Base-by-base conservation (phyloP, 2,329 filamentous ascomycete genomes). In the Aspergillus fijiensis region DNA sequence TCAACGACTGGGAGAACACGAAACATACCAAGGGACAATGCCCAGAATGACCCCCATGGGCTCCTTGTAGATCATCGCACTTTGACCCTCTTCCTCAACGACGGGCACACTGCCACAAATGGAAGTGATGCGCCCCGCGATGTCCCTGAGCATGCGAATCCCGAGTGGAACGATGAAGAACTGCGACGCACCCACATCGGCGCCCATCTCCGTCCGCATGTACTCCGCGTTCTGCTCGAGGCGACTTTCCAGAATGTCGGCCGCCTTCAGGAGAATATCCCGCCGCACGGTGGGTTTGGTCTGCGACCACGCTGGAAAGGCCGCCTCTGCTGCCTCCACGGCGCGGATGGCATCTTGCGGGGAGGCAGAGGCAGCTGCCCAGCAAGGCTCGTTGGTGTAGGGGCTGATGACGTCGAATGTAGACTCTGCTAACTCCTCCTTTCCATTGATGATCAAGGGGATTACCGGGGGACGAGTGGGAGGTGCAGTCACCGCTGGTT, bases 21-120 rank as follows among this genome's bases (percentile, higher is more conserved):
- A 77, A 91, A 58, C 72, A 65, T 77, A 91, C 91, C 91, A 96
- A 7, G 91, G 90, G 2, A 89, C 89, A 71, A 95, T 90, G 0
- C 86, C 88, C 31, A 95, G 78, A 23, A 92, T 82, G 4, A 94
- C 90, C 1, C 91, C 91, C 69, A 85, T 91, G 0, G 91, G 89
- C 74, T 93, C 90, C 68, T 86, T 87, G 58, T 87, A 76, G 1
- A 95, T 77, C 63, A 94, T 79, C 0, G 87, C 89, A 57, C 76
- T 81, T n/a, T 81, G 81, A 0, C 80, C 82, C 55, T 84, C 79
- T 14, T 82, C 70, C 55, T 76, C 75, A 11, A 79, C 79, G 1
- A 76, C 73, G 1, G 82, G 83, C 5, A 85, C 80, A 48, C 72
- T 74, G 0, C 82, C 83, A 61, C 74, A 76, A 27, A 85, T 76